These are phyloP conservation scores for Calcarisporium arbuscula DNA, from an alignment of 2,329 filamentous ascomycete genomes.

Conservation along the genomic window DNA sequence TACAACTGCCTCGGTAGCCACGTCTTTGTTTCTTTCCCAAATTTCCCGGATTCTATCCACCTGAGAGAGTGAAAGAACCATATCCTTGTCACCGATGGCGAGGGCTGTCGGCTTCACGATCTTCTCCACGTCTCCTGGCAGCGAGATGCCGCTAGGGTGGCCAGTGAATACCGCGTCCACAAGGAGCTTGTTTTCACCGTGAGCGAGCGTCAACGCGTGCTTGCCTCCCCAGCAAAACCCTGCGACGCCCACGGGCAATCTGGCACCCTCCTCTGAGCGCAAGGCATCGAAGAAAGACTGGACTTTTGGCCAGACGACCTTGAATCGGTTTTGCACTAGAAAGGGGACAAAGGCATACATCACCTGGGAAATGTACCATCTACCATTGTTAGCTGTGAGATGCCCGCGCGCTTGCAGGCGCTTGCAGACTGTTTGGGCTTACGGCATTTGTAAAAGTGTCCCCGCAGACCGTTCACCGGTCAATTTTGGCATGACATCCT, in stretches of 20 bases:
- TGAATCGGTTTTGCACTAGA: too few relatives aligned
- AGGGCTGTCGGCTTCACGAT: slow-evolving; percentile 38
- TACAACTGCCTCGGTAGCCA: slow-evolving; percentile 27
- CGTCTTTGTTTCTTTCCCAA: slow-evolving; percentile 26
- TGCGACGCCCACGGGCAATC: slow-evolving; percentile 39
- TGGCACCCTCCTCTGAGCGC: slow-evolving; percentile 22
- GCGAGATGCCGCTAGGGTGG: slow-evolving; percentile 42
- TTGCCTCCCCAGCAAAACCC: slow-evolving; percentile 62
- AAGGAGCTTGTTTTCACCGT: slow-evolving; percentile 32
- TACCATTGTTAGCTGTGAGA: too few relatives aligned
- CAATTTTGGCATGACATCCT: too few relatives aligned
- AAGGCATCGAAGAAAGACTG: slow-evolving; percentile 29
- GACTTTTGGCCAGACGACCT: too few relatives aligned
- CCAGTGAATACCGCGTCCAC: slow-evolving; percentile 46
- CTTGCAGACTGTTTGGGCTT: too few relatives aligned
- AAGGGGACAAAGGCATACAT: too few relatives aligned
- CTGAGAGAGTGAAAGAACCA: slow-evolving; percentile 25
- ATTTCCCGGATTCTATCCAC: slow-evolving; percentile 26
- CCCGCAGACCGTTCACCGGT: too few relatives aligned
- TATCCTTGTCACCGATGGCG: slow-evolving; percentile 39
- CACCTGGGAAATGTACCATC: too few relatives aligned
- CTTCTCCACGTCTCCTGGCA: slow-evolving; percentile 42
- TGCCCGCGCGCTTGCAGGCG: too few relatives aligned
- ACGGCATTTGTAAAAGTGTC: too few relatives aligned
- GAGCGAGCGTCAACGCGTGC: slow-evolving; percentile 41